phyloP scores from a whole-genome alignment of 768 basidiomycete species.

The Termitomyces sp. region DNA sequence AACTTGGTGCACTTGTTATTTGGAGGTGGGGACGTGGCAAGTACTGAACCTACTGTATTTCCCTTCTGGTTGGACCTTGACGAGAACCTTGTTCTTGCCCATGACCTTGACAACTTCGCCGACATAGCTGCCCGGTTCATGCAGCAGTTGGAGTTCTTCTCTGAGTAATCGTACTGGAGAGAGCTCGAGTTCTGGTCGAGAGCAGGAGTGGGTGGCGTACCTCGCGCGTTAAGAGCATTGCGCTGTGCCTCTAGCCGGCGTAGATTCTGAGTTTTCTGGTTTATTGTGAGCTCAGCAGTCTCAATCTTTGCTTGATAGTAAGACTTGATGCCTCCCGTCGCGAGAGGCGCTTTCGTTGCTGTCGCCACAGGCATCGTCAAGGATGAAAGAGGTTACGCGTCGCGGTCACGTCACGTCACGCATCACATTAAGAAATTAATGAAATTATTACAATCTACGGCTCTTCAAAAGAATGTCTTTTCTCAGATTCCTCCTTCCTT shows the following conservation, averaged over 20 bases:
- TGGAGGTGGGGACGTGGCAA: too few relatives aligned
- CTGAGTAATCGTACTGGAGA: slow-evolving; percentile 74
- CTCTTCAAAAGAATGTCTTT: slow-evolving; percentile 13
- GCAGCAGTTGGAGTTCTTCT: slow-evolving; percentile 70
- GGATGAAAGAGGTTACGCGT: slow-evolving; percentile 20
- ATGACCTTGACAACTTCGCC: slow-evolving; percentile 98
- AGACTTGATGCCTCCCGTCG: slow-evolving; percentile 69
- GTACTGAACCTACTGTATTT: slow-evolving; percentile 82
- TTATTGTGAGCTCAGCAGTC: slow-evolving; percentile 85
- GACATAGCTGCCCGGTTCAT: slow-evolving; percentile 93
- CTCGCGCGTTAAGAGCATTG: slow-evolving; percentile 94
- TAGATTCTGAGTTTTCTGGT: slow-evolving; percentile 94
- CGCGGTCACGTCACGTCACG: slow-evolving; percentile 15
- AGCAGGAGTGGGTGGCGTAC: slow-evolving; percentile 30
- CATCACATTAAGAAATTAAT: slow-evolving; percentile 7
- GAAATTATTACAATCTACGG: neutral
- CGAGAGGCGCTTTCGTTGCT: slow-evolving; percentile 29
- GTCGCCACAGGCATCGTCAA: slow-evolving; percentile 36
- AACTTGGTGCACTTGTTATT: slow-evolving; percentile 40
- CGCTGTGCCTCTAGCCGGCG: slow-evolving; percentile 93
- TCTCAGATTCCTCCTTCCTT: slow-evolving; percentile 17
- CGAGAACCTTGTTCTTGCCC: slow-evolving; percentile 98
- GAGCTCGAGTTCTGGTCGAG: neutral
- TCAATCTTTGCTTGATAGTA: slow-evolving; percentile 98
- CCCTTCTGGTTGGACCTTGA: slow-evolving; percentile 98